Base-by-base conservation (phyloP, 148 eudicot species). In the Chenopodium berlandieri region DNA sequence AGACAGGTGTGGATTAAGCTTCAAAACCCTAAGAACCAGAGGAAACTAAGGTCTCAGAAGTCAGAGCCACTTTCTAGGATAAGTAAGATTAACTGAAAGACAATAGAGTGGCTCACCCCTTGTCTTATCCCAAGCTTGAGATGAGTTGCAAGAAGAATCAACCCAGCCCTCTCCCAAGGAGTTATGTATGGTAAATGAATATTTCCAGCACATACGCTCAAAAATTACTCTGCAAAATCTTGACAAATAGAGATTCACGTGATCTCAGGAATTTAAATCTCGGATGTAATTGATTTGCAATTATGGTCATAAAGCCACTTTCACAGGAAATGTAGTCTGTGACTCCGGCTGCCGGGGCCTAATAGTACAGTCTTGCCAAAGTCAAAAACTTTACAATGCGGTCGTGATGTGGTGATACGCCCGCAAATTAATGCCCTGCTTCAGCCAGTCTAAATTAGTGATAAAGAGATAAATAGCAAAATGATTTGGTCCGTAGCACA, bases 41-140 rank as follows among this genome's bases (percentile, higher is more conserved):
- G 44, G 52, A 3, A 25, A 32, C 68, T n/a, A 34, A 31, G 46
- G 64, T 34, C 8, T 79, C 76, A 52, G 7, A 80, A 58, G 3
- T 79, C 76, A 52, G 7, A 80, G 60, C 68, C 27, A 31, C 14
- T 13, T 47, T 73, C 75, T 48, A 50, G 50, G 20, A 48, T n/a
- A 32, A 44, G 30, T 65, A 64, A 34, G 66, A 56, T 13, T n/a
- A 56, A 5, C 34, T 74, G 9, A 46, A 74, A 50, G n/a, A 50
- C 62, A 48, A 74, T 52, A 50, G 50, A 74, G 23, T 6, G 7
- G 34, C 7, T 27, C 1, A 75, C 8, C 20, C n/a, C n/a, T 63
- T 11, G 54, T 13, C 12, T 50, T 11, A 50, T n/a, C 32, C 44
- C 23, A 65, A 5, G 34, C 37, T 48, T 50, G 64, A 23, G 9